Evolutionary conservation across 2,329 filamentous ascomycete species (phyloP).

Genomic region (Pseudogymnoascus sp.): DNA sequence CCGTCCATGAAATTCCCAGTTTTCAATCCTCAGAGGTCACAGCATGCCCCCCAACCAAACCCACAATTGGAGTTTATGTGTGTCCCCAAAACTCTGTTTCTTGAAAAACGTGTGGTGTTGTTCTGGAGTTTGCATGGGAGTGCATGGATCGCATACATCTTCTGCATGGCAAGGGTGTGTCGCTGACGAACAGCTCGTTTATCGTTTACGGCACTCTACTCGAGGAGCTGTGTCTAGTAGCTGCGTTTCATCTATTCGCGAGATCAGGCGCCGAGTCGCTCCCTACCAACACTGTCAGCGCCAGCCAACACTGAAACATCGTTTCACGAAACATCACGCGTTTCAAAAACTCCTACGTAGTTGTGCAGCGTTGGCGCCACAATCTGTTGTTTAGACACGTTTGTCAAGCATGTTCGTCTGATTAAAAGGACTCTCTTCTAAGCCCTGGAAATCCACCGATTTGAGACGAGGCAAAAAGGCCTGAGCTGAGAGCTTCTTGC

Average conservation of each 20-base stretch:
- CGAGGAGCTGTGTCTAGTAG: neutral
- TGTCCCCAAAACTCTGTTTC: neutral
- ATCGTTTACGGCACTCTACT: neutral
- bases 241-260: neutral
- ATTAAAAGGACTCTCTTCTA: neutral
- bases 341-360: neutral
- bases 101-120: neutral
- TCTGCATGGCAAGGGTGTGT: neutral
- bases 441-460: neutral
- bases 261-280: neutral
- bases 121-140: neutral
- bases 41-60: neutral
- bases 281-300: too few relatives aligned
- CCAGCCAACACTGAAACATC: neutral
- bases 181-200: neutral
- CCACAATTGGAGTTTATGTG: neutral
- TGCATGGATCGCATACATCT: neutral
- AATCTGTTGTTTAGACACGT: neutral
- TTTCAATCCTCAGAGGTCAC: neutral
- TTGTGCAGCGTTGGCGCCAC: neutral
- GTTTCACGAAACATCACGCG: constrained; percentile 2
- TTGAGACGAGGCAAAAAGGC: neutral
- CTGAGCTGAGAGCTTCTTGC: neutral
- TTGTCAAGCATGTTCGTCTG: neutral
- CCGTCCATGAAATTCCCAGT: neutral